These are phyloP conservation scores for Aphanoascus verrucosus DNA, from an alignment of 2,329 filamentous ascomycete species.

Conservation along the genomic window DNA sequence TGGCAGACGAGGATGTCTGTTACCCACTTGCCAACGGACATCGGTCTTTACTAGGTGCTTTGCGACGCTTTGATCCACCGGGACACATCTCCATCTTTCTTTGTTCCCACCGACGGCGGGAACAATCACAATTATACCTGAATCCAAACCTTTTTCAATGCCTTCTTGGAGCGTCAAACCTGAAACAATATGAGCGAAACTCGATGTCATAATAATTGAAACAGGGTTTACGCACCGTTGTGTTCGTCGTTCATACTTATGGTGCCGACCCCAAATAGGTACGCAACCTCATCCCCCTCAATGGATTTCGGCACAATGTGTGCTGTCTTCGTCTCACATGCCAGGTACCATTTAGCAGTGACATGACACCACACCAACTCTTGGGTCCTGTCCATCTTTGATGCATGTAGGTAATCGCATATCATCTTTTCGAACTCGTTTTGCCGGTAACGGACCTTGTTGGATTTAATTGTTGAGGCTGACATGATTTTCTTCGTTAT, in stretches of 20 bases:
- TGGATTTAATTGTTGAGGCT: neutral
- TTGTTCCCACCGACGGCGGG: neutral
- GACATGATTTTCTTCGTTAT: neutral
- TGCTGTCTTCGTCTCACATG: neutral
- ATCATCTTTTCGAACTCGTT: neutral
- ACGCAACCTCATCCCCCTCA: neutral
- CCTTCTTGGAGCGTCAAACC: neutral
- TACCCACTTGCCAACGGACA: neutral
- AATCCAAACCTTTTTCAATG: neutral
- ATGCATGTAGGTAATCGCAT: neutral
- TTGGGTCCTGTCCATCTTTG: too few species aligned
- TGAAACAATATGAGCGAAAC: neutral
- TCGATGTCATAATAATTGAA: neutral
- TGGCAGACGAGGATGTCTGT: too few species aligned
- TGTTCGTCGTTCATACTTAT: neutral
- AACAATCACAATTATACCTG: slow-evolving; percentile 4
- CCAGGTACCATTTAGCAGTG: neutral
- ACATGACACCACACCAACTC: neutral
- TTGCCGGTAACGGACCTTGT: neutral
- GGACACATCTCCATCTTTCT: neutral
- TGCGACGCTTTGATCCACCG: neutral
- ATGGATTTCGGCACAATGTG: neutral
- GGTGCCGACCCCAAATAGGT: neutral
- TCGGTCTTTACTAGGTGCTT: neutral
- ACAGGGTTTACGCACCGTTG: neutral